These are phyloP conservation scores for Arthroderma uncinatum DNA, from an alignment of 2,329 filamentous ascomycete species.

Conservation along the genomic window DNA sequence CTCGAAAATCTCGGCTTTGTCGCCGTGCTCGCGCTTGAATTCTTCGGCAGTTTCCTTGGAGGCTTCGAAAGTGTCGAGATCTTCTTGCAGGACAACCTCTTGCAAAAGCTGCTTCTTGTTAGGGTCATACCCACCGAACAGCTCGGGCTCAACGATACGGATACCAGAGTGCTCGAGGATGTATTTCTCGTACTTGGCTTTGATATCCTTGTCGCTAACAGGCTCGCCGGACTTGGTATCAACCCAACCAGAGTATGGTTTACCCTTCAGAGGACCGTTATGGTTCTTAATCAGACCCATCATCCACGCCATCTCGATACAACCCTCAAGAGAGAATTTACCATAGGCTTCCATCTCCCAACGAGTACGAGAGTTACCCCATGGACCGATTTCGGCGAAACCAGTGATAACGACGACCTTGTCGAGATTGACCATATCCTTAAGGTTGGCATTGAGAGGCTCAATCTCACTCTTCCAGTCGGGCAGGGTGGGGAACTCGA, in stretches of 20 bases:
- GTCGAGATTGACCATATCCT: constrained; percentile 97
- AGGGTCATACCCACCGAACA: constrained; percentile 93
- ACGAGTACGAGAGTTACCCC: constrained; percentile 94
- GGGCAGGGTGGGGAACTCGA: constrained; percentile 80
- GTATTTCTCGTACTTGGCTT: constrained; percentile 91
- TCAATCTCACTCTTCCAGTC: constrained; percentile 87
- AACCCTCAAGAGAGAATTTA: constrained; percentile 93
- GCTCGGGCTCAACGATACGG: constrained; percentile 90
- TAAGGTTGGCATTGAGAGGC: constrained; percentile 75
- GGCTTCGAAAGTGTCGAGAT: constrained; percentile 91
- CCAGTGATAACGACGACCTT: constrained; percentile 96
- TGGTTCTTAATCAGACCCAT: constrained; percentile 99
- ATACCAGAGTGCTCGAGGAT: constrained; percentile 96
- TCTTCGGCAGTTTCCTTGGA: constrained; percentile 96
- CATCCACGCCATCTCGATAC: constrained; percentile 99
- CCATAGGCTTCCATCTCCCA: constrained; percentile 99
- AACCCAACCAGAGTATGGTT: constrained; percentile 91
- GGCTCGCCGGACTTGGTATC: constrained; percentile 89
- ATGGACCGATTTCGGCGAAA: constrained; percentile 90
- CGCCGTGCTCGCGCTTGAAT: constrained; percentile 92
- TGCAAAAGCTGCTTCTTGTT: constrained; percentile 98
- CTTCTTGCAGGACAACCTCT: constrained; percentile 93
- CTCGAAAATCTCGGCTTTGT: constrained; percentile 96
- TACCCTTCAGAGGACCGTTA: constrained; percentile 90
- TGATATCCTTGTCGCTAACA: constrained; percentile 96